Base-by-base conservation (phyloP, 208 protist species). In the Phytomonas sp. region DNA sequence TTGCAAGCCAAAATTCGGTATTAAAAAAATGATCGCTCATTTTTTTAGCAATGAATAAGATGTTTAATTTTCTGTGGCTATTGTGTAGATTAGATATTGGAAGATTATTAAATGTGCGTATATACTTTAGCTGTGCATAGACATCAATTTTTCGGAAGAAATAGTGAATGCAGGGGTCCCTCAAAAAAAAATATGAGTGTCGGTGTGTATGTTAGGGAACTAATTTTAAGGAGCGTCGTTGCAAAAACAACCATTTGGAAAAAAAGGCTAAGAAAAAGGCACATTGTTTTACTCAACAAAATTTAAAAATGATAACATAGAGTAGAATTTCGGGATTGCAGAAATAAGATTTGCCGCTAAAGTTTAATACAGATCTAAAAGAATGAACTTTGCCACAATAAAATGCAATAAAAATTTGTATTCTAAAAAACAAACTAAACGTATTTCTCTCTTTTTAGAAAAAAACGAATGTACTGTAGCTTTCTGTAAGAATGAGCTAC, bases 371-470 rank as follows among this genome's bases (percentile, higher is more conserved):
- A 56, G 19, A 26, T 56, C 10, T 19, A 56, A 26, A 56, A 56
- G 7, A 56, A 26, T 19, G 45, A 56, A 56, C 26, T 56, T 56
- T 6, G 26, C 6, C 4, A 69, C 4, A 69, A 69, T 37, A 69
- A 56, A 60, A 29, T 45, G 40, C 26, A 69, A 32, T 26, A 2
- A 60, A 59, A 49, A 42, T n/a, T 34, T 32, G 12, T 37, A 16
- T 59, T 69, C n/a, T 49, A 7, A 60, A 70, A 62, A 37, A 42
- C 30, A 60, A 37, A 49, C 30, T 19, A 68, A n/a, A 67, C 63
- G 34, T 37, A 37, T 37, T 11, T 37, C 8, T 37, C 3, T 37
- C 34, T 37, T 37, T 37, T 37, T 37, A 8, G 34, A 37, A 37
- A 37, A 37, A 3, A 11, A 8, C 8, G 8, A 37, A 37, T 37